Evolutionary conservation across 495 filamentous ascomycete genomes (phyloP).

Genomic region (Penicillium turbatum): DNA sequence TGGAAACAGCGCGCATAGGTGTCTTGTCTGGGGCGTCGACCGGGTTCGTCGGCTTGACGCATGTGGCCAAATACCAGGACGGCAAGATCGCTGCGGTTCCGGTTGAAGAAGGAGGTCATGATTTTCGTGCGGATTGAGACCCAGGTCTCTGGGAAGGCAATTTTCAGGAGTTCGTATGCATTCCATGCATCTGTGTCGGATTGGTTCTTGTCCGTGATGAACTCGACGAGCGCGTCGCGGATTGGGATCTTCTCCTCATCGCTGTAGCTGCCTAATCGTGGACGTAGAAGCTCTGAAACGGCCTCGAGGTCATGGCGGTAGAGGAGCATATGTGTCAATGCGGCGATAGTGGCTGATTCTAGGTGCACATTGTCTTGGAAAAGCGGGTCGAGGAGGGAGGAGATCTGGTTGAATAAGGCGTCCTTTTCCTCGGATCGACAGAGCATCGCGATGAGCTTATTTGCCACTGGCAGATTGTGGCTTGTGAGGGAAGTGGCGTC

Average conservation of each 20-base stretch:
- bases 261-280: constrained; percentile 58
- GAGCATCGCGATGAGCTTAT: constrained; percentile 71
- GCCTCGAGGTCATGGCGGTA: constrained; percentile 67
- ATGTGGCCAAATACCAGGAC: constrained; percentile 84
- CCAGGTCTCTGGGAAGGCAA: constrained; percentile 72
- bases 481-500: constrained; percentile 47
- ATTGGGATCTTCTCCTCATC: constrained; percentile 59
- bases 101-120: constrained; percentile 80
- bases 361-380: constrained; percentile 64
- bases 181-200: constrained; percentile 66
- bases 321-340: constrained; percentile 67
- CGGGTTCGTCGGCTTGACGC: constrained; percentile 57
- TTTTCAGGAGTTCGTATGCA: constrained; percentile 68
- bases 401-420: constrained; percentile 60
- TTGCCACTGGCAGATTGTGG: constrained; percentile 60
- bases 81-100: constrained; percentile 74
- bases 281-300: constrained; percentile 71
- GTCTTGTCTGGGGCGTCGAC: constrained; percentile 59
- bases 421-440: constrained; percentile 50
- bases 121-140: constrained; percentile 58
- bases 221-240: constrained; percentile 58
- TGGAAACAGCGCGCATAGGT: constrained; percentile 74
- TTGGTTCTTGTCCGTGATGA: constrained; percentile 57
- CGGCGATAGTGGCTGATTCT: constrained; percentile 65
- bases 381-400: constrained; percentile 69